Percentiles rank a stretch among this genome's conserved stretches.
Conservation (phyloP, 129 eudicot genomes). For the Tagetes erecta region DNA sequence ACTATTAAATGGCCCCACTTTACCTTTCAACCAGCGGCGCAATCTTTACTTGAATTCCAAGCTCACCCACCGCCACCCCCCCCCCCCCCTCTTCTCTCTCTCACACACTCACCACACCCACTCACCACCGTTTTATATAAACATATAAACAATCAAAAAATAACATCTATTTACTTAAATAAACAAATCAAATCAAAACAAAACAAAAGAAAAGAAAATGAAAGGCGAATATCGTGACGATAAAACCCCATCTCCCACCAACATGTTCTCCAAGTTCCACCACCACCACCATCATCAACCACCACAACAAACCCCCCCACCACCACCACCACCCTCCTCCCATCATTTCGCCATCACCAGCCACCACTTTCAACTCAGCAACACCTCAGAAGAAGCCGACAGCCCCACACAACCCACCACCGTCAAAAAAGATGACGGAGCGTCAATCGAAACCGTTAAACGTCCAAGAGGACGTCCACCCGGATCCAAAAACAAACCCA, state of each 20-base stretch:
- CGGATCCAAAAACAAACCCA: slow-evolving; percentile 76
- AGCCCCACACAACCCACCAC: slow-evolving; percentile 39
- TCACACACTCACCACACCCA: slow-evolving; percentile 16
- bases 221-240: slow-evolving; percentile 52
- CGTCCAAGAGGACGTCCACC: slow-evolving; percentile 87
- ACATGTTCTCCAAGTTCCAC: slow-evolving; percentile 56
- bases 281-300: slow-evolving; percentile 37
- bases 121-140: background rate
- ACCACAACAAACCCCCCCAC: slow-evolving; percentile 20
- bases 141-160: too few relatives aligned
- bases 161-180: background rate
- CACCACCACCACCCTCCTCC: slow-evolving; percentile 18
- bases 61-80: slow-evolving; percentile 51
- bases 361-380: slow-evolving; percentile 34
- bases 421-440: slow-evolving; percentile 49
- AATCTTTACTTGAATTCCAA: slow-evolving; percentile 61
- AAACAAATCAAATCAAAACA: background rate
- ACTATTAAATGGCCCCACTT: slow-evolving; percentile 28
- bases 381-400: slow-evolving; percentile 52
- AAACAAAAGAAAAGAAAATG: slow-evolving; percentile 29
- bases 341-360: slow-evolving; percentile 22
- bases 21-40: slow-evolving; percentile 52
- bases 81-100: slow-evolving; percentile 4
- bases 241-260: slow-evolving; percentile 35
- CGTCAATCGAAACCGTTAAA: slow-evolving; percentile 57